A percentile compares a stretch with the other conserved stretches of the same genome.
Conservation (phyloP, 768 basidiomycete species). For the Tulasnella sp. region DNA sequence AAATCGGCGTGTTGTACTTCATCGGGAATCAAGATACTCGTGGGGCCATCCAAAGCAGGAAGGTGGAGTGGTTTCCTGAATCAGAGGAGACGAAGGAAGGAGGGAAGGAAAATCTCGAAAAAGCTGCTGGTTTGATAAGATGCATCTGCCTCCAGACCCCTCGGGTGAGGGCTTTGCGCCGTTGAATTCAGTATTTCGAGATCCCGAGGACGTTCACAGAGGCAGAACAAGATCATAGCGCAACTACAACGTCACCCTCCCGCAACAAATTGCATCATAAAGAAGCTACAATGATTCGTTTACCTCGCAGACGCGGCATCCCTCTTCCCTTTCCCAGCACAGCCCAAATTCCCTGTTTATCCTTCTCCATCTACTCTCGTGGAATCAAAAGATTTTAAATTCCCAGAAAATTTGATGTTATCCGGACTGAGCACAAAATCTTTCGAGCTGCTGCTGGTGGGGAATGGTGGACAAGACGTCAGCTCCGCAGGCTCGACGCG, state of each 20-base stretch:
- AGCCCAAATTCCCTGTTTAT: background rate
- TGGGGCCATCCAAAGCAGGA: too few species aligned
- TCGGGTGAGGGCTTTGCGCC: background rate
- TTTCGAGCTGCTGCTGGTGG: constrained; percentile 30
- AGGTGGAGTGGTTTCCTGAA: too few species aligned
- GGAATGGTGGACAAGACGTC: constrained; percentile 40
- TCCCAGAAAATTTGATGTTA: constrained; percentile 37
- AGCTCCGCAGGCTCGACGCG: constrained; percentile 42
- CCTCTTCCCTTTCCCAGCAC: background rate
- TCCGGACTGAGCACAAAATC: constrained; percentile 41
- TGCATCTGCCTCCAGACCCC: too few species aligned
- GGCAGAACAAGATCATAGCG: background rate
- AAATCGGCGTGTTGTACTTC: too few species aligned
- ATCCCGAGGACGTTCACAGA: too few species aligned
- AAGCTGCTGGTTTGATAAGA: too few species aligned
- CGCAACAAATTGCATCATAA: background rate
- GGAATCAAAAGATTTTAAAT: background rate
- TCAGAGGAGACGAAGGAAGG: too few species aligned
- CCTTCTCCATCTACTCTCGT: constrained; percentile 22
- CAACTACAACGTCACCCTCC: background rate
- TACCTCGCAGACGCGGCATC: background rate
- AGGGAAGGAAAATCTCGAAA: too few species aligned
- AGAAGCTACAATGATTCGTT: background rate
- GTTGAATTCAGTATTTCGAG: background rate
- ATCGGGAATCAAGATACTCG: too few species aligned